Conservation (phyloP, 169 alveolate species). For the Plasmodium inui region DNA sequence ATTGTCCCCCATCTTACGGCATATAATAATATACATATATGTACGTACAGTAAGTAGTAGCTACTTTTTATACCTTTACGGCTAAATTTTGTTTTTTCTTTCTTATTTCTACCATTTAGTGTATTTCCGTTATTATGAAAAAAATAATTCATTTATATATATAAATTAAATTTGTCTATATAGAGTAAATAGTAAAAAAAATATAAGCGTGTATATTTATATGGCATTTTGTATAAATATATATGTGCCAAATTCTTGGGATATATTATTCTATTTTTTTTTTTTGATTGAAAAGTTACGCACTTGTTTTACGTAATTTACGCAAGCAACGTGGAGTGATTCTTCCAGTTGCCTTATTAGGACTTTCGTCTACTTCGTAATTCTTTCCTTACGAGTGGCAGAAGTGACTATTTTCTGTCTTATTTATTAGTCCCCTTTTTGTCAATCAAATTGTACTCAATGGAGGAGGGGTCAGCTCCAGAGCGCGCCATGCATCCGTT, state of each 20-base stretch:
- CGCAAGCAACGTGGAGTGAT: not conserved
- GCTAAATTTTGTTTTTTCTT: not conserved
- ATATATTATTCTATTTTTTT: not conserved
- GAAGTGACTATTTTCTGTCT: not conserved
- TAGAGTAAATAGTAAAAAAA: not conserved
- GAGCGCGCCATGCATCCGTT: not conserved
- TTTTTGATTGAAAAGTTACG: not conserved
- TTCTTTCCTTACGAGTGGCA: not conserved
- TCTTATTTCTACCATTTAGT: not conserved
- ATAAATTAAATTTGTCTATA: not conserved
- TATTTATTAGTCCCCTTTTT: not conserved
- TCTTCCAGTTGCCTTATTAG: not conserved
- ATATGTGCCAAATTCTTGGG: not conserved
- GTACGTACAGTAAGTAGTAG: constrained; percentile 4
- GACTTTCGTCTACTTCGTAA: not conserved
- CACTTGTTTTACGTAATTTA: not conserved
- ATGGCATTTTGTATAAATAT: not conserved
- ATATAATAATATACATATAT: not conserved
- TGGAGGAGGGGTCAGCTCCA: not conserved
- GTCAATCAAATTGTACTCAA: not conserved
- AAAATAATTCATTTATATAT: not conserved
- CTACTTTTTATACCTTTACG: not conserved
- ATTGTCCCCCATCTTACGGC: not conserved
- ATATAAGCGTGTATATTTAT: not conserved
- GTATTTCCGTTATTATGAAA: not conserved